Evolutionary conservation across 1,284 basidiomycete genomes (phyloP), one percentile per base, ranked within the genome.

Genomic region (Rhodotorula sp.): DNA sequence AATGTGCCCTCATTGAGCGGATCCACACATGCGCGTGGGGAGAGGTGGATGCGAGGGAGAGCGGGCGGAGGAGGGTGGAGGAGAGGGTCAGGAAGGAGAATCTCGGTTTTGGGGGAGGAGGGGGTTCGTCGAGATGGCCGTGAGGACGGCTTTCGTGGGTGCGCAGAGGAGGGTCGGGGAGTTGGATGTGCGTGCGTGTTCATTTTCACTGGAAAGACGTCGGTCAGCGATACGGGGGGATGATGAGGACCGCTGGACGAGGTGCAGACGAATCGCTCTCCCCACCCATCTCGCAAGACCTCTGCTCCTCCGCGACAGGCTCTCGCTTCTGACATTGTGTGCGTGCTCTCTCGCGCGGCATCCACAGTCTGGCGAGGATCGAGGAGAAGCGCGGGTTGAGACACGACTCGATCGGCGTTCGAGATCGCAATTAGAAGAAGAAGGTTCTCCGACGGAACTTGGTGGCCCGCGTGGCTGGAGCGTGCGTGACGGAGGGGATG

Each of bases 51-150:
- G 62, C 63, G 56, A 31, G 63, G 31, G 65, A 68, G 48, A 59
- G 56, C 20, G 53, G 66, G 28, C 44, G n/a, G 28, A 34, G 64
- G 52, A 56, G 70, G 37, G 16, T 64, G 2, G 63, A 71, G 34
- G 70, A 67, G 52, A 37, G 62, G 8, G 58, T 71, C 26, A 31
- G 60, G 53, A 56, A 22, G 26, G 70, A 71, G 70, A 71, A 71
- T 26, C 11, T n/a, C 48, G 1, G 57, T 22, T 15, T 3, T 68
- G 4, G 60, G 53, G 9, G 56, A 61, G 26, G 57, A 63, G 2
- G 59, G 28, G 13, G 60, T n/a, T n/a, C n/a, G n/a, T 68, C 15
- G 53, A 28, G 15, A 37, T 54, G 20, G 56, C 57, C 1, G 57
- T 68, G 2, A 40, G 37, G 28, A 28, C 48, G 30, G 67, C 70